Evolutionary conservation across 2,329 filamentous ascomycete genomes (phyloP).

Genomic region (Fusarium brachygibbosum): DNA sequence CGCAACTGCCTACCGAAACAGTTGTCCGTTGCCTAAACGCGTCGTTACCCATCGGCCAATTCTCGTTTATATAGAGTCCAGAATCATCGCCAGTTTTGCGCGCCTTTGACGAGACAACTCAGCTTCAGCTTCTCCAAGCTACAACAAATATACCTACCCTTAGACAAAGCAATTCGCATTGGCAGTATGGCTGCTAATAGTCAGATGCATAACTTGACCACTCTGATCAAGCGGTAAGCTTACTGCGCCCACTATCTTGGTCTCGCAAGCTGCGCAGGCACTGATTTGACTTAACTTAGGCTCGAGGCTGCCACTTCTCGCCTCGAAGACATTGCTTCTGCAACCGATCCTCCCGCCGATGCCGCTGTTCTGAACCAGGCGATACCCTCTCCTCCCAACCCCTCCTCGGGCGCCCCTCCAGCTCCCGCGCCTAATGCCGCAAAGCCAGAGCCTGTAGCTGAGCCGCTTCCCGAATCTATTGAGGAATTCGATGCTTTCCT

Average conservation of each 20-base stretch:
- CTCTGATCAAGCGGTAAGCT: slow-evolving; percentile 93
- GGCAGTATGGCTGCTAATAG: slow-evolving; percentile 76
- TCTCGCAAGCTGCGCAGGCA: slow-evolving; percentile 34
- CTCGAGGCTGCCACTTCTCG: slow-evolving; percentile 97
- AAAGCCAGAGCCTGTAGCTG: slow-evolving; percentile 57
- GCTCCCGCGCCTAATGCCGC: slow-evolving; percentile 55
- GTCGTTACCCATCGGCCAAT: not conserved
- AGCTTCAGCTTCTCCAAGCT: not conserved
- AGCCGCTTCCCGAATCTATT: slow-evolving; percentile 80
- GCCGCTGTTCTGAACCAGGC: slow-evolving; percentile 61
- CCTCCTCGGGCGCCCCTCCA: slow-evolving; percentile 52
- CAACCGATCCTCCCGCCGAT: slow-evolving; percentile 71
- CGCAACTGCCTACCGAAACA: slow-evolving; percentile 28
- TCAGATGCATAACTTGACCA: slow-evolving; percentile 97
- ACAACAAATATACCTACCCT: not conserved
- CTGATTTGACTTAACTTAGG: slow-evolving; percentile 74
- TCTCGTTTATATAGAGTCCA: slow-evolving; percentile 7
- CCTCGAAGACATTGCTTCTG: slow-evolving; percentile 93
- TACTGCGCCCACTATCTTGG: not conserved
- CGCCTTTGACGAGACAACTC: not conserved
- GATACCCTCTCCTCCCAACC: slow-evolving; percentile 51
- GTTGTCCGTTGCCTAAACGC: slow-evolving; percentile 32
- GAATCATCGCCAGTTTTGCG: not conserved
- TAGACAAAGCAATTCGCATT: not conserved
- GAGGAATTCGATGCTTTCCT: slow-evolving; percentile 90